Conservation (phyloP, 495 filamentous ascomycete species). For the Xylaria venustula region DNA sequence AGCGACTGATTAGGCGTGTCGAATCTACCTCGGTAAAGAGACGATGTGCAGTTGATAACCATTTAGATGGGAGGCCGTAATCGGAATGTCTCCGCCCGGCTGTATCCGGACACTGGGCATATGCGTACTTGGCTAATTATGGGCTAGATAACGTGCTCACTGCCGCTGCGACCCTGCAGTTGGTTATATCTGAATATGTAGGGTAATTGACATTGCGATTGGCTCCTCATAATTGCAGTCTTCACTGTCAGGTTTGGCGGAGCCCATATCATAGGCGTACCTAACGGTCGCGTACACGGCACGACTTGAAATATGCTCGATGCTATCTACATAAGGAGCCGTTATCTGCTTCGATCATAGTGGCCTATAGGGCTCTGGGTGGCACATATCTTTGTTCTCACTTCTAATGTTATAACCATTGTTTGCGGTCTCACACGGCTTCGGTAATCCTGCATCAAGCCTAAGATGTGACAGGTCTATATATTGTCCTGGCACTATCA, state of each 20-base stretch:
- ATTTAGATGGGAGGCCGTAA: background rate
- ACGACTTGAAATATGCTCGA: no score
- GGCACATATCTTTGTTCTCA: background rate
- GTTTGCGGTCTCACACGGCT: background rate
- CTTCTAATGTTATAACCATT: no score
- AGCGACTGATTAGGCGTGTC: background rate
- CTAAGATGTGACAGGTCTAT: no score
- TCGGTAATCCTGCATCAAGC: background rate
- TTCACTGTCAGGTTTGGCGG: background rate
- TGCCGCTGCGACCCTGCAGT: background rate
- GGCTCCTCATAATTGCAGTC: background rate
- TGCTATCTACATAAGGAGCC: no score
- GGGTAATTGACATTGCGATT: no score
- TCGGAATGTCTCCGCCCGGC: slow-evolving; percentile 4
- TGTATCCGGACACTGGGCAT: background rate
- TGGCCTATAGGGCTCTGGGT: no score
- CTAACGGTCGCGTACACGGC: no score
- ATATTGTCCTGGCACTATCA: background rate
- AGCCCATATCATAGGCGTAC: background rate
- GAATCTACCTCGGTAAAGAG: background rate
- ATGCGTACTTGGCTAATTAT: background rate
- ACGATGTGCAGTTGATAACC: background rate
- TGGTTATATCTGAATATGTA: no score
- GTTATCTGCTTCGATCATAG: no score
- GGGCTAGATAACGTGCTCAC: background rate